Percentiles rank a stretch among this genome's conserved stretches.
These are phyloP conservation scores for Dictyostelium capitatum DNA, from an alignment of 78 protist species.

Conservation along the genomic window DNA sequence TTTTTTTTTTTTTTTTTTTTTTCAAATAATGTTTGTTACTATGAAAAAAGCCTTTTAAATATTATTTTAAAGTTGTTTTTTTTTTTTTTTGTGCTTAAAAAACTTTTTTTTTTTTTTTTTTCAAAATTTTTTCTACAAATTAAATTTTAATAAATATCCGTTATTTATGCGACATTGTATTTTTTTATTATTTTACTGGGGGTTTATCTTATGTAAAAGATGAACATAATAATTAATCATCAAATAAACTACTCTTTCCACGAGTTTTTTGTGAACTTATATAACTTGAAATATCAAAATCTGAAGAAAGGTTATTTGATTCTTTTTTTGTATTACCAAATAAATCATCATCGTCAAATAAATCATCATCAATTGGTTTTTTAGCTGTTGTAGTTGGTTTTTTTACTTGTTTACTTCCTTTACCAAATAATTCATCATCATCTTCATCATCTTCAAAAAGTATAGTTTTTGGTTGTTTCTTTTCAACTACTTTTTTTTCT, in stretches of 20 bases:
- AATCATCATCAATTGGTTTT: conserved; percentile 26
- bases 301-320: background rate
- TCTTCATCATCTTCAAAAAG: conserved; percentile 24
- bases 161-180: no score
- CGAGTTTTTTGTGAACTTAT: conserved; percentile 31
- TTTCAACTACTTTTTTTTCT: conserved; percentile 48
- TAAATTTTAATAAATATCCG: no score
- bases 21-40: no score
- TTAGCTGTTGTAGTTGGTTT: conserved; percentile 6
- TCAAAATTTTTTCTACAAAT: no score
- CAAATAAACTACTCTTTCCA: conserved; percentile 44
- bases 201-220: no score
- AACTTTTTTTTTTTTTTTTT: no score
- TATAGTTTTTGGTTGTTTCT: background rate
- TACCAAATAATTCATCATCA: background rate
- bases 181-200: no score
- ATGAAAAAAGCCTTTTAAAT: no score
- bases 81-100: no score
- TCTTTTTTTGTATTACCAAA: background rate
- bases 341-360: background rate
- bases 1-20: no score
- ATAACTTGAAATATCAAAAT: conserved; percentile 54
- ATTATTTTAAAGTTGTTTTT: no score
- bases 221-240: background rate
- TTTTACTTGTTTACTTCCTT: background rate